phyloP scores from a whole-genome alignment of 805 yeast species.

The Candida tallmaniae region DNA sequence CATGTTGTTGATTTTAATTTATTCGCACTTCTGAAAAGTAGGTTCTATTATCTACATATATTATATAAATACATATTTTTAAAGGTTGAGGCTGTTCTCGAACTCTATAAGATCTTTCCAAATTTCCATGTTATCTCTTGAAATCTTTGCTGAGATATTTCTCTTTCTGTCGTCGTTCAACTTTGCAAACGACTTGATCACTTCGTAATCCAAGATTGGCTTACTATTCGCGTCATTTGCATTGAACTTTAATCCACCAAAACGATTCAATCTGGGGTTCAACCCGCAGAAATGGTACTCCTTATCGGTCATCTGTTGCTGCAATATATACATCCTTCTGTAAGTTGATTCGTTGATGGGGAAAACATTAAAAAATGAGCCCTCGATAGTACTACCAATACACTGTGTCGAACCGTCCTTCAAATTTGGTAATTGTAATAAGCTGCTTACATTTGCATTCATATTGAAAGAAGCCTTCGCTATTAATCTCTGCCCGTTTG shows the following conservation, averaged over 20 bases:
- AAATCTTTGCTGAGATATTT: constrained; percentile 49
- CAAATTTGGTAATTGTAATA: constrained; percentile 42
- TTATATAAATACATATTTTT: neutral
- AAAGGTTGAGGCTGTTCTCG: constrained; percentile 31
- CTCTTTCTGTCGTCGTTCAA: constrained; percentile 56
- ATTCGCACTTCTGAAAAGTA: neutral
- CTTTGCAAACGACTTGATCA: constrained; percentile 49
- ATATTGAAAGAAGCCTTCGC: constrained; percentile 66
- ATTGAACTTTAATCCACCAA: constrained; percentile 37
- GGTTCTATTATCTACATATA: no score
- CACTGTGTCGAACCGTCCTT: constrained; percentile 42
- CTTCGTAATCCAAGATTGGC: constrained; percentile 62
- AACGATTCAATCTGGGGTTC: constrained; percentile 68
- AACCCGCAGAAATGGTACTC: constrained; percentile 71
- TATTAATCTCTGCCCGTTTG: constrained; percentile 72
- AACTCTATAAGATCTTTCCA: constrained; percentile 65
- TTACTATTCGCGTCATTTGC: constrained; percentile 42
- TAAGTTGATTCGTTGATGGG: constrained; percentile 76
- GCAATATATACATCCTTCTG: constrained; percentile 77
- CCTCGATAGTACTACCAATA: constrained; percentile 74
- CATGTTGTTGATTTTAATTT: constrained; percentile 1
- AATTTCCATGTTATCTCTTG: constrained; percentile 54
- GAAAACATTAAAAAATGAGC: constrained; percentile 66
- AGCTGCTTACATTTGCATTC: constrained; percentile 55
- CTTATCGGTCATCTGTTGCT: constrained; percentile 81